Evolutionary conservation across 2,329 filamentous ascomycete species (phyloP), one percentile per base, ranked within the genome.

Genomic region (Cercospora sesami): DNA sequence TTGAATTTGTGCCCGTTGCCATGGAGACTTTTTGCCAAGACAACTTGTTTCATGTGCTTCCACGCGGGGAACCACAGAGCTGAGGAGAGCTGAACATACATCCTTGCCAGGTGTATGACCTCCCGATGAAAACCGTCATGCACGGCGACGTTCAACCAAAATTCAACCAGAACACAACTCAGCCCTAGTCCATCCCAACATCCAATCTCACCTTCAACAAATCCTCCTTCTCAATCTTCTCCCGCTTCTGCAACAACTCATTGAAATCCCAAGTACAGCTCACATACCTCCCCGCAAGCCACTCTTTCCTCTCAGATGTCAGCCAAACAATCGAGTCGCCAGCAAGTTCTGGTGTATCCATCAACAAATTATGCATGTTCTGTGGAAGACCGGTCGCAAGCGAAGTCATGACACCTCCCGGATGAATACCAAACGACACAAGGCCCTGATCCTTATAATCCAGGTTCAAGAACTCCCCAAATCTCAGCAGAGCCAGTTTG

Each of bases 351-450:
- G 73, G 72, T 53, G 74, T 74, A 42, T 81, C 80, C 9, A 57
- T 66, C 60, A 75, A 68, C 31, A 69, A 2, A 1, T 64, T 31
- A 31, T 74, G 73, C 48, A 70, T 57, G 0, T 73, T 33, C 30
- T 76, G 30, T 0, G 81, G 81, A 78, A 82, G 48, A n/a, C 55
- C 63, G 21, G 18, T 26, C 5, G 80, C 78, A 64, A 85, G 75
- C 30, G 83, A 81, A 0, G 83, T 85, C 71, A 74, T 74, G 0
- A 83, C 78, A 12, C 78, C 79, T 2, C 84, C 84, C 0, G 84
- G 84, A 72, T 86, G 82, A 4, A 84, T 61, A 3, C 78, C 72
- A 42, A 79, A 78, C n/a, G 79, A 78, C 16, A 85, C 71, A 0
- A 84, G 69, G 0, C 82, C 82, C 53, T 83, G 73, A 8, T 78